phyloP scores from a whole-genome alignment of 495 filamentous ascomycete species.

The Cryomyces minteri region DNA sequence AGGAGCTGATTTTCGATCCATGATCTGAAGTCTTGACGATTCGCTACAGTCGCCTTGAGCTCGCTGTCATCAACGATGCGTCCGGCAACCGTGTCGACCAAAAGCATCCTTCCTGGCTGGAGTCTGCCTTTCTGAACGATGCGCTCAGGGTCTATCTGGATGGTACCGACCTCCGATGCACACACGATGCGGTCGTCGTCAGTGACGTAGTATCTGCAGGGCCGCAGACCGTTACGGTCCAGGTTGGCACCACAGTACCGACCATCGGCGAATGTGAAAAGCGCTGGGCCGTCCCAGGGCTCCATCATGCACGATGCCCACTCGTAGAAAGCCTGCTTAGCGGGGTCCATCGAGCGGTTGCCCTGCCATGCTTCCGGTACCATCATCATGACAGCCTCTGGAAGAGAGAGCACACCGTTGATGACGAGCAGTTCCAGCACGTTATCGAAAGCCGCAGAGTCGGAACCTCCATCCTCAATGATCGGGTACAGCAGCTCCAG shows the following conservation, averaged over 20 bases:
- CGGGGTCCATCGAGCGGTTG: slow-evolving; percentile 77
- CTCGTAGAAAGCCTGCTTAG: slow-evolving; percentile 97
- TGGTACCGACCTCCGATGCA: slow-evolving; percentile 93
- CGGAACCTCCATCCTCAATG: slow-evolving; percentile 92
- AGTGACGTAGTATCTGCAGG: slow-evolving; percentile 95
- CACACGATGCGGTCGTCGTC: slow-evolving; percentile 98
- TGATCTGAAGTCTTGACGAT: slow-evolving; percentile 64
- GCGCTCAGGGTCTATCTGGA: slow-evolving; percentile 74
- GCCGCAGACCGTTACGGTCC: slow-evolving; percentile 93
- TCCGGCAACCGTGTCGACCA: slow-evolving; percentile 89
- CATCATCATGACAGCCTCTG: slow-evolving; percentile 98
- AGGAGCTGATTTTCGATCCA: slow-evolving; percentile 86
- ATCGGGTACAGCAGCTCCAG: slow-evolving; percentile 86
- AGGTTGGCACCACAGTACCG: slow-evolving; percentile 96
- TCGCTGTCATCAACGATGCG: slow-evolving; percentile 93
- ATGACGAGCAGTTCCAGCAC: slow-evolving; percentile 89
- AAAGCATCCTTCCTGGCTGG: slow-evolving; percentile 91
- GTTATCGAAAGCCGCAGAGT: slow-evolving; percentile 97
- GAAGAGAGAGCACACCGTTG: slow-evolving; percentile 91
- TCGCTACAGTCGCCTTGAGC: slow-evolving; percentile 76
- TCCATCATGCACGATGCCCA: slow-evolving; percentile 99
- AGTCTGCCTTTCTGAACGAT: slow-evolving; percentile 90
- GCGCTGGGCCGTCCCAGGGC: slow-evolving; percentile 93
- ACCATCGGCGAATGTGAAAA: slow-evolving; percentile 97
- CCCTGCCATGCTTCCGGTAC: slow-evolving; percentile 98